phyloP scores from a whole-genome alignment of 1,139 yeast genomes.

The Yamadazyma taylorii region DNA sequence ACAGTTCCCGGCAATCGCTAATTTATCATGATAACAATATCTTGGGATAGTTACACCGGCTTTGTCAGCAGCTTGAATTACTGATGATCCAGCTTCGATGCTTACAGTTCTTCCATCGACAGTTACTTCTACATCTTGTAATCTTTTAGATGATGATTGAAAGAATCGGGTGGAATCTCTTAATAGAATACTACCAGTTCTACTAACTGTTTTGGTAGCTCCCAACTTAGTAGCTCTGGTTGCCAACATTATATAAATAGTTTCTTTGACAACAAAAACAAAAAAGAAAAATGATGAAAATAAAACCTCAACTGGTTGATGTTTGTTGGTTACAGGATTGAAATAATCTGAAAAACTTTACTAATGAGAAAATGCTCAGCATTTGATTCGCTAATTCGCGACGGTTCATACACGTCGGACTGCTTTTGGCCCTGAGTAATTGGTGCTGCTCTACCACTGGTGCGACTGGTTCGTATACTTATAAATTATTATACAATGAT shows the following conservation, averaged over 20 bases:
- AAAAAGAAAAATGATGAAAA: background rate
- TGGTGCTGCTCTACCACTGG: no score
- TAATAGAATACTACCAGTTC: slow-evolving; percentile 2
- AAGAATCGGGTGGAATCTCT: slow-evolving; percentile 27
- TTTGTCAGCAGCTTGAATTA: slow-evolving; percentile 89
- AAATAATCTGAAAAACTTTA: slow-evolving; percentile 9
- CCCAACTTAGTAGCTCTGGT: slow-evolving; percentile 3
- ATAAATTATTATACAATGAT: no score
- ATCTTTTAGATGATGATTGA: slow-evolving; percentile 27
- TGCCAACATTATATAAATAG: slow-evolving; percentile 6
- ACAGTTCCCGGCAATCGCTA: slow-evolving; percentile 93
- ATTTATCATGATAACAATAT: slow-evolving; percentile 88
- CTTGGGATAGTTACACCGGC: slow-evolving; percentile 89
- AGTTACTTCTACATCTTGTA: slow-evolving; percentile 70
- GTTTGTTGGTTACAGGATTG: background rate
- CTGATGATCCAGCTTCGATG: slow-evolving; percentile 84
- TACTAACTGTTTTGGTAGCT: background rate
- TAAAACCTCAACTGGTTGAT: background rate
- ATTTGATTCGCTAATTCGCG: slow-evolving; percentile 31
- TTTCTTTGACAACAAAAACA: no score
- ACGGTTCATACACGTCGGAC: no score
- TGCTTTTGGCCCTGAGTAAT: no score
- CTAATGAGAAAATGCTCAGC: slow-evolving; percentile 27
- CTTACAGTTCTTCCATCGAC: slow-evolving; percentile 76
- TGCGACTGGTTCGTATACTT: no score